Conservation (phyloP, 2,329 filamentous ascomycete genomes). For the Leptographium radiaticola region DNA sequence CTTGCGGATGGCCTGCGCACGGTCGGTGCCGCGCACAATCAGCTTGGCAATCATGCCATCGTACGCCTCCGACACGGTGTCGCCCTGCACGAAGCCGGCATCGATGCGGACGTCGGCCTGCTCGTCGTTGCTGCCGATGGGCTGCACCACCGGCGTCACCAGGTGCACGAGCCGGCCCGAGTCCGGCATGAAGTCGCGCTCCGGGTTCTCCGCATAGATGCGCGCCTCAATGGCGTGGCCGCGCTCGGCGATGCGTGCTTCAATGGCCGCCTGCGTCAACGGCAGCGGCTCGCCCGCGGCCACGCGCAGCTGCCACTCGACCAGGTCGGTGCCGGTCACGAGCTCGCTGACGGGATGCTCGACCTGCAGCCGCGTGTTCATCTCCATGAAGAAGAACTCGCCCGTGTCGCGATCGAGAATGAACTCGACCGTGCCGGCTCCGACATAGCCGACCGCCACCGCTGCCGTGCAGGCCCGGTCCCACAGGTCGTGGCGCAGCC, state of each 20-base stretch:
- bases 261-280: constrained; percentile 49
- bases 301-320: constrained; percentile 89
- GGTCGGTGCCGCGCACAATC: constrained; percentile 71
- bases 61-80: constrained; percentile 87
- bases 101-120: constrained; percentile 75
- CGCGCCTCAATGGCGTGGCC: constrained; percentile 91
- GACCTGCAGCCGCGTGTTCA: constrained; percentile 83
- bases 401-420: constrained; percentile 74
- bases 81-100: constrained; percentile 81
- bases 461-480: constrained; percentile 52
- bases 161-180: constrained; percentile 81
- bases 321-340: constrained; percentile 60
- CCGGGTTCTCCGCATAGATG: constrained; percentile 93
- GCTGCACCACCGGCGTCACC: constrained; percentile 45
- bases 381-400: constrained; percentile 73
- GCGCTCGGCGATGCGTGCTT: constrained; percentile 56
- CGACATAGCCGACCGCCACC: constrained; percentile 73
- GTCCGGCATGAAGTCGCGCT: constrained; percentile 84
- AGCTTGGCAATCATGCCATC: constrained; percentile 99
- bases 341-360: constrained; percentile 84
- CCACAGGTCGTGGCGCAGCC: constrained; percentile 49
- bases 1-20: constrained; percentile 71
- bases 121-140: constrained; percentile 8
- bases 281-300: constrained; percentile 44
- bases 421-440: constrained; percentile 82